phyloP scores from a whole-genome alignment of 495 filamentous ascomycete genomes.

The Podospora bellae-mahoneyi region DNA sequence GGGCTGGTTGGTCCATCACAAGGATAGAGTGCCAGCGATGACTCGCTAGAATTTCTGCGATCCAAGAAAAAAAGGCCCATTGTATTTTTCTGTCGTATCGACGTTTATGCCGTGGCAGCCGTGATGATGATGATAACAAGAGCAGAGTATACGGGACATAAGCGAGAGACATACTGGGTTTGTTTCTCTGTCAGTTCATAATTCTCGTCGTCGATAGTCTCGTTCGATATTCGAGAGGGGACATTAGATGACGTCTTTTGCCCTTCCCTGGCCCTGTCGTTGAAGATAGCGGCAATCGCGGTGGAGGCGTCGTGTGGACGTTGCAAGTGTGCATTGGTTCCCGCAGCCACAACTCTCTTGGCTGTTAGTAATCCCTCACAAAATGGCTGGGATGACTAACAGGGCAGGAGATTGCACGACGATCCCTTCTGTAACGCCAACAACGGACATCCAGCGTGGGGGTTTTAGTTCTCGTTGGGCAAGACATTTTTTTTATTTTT shows the following conservation, averaged over 20 bases:
- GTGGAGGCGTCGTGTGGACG: background rate
- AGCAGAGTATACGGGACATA: background rate
- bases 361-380: background rate
- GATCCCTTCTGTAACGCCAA: background rate
- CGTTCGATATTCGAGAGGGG: background rate
- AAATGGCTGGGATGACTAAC: background rate
- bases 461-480: background rate
- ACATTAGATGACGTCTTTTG: slow-evolving; percentile 3
- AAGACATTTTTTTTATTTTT: background rate
- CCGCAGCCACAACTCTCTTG: background rate
- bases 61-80: background rate
- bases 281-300: slow-evolving; percentile 6
- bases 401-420: slow-evolving; percentile 2
- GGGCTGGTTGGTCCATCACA: background rate
- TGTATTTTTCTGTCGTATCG: background rate
- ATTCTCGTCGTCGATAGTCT: background rate
- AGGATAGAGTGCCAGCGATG: slow-evolving; percentile 9
- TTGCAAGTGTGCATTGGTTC: background rate
- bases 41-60: slow-evolving; percentile 2
- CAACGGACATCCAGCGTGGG: too few relatives aligned
- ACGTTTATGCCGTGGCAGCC: background rate
- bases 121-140: background rate
- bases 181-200: background rate
- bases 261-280: background rate
- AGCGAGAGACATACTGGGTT: too few relatives aligned